Evolutionary conservation across 768 basidiomycete genomes (phyloP), one percentile per base, ranked within the genome.

Genomic region (Lyophyllum atratum): DNA sequence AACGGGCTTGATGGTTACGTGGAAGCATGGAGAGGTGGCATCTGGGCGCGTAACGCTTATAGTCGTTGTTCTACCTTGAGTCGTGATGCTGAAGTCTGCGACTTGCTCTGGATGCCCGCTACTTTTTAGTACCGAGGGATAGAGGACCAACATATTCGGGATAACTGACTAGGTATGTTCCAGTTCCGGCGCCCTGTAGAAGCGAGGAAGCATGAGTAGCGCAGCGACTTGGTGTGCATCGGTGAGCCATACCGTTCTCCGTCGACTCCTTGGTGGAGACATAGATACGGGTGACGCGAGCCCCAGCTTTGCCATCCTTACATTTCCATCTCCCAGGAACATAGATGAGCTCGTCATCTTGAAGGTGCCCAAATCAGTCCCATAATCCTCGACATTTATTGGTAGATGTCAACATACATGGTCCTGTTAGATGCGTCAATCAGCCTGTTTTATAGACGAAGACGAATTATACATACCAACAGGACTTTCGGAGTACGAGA

Each of bases 281-380:
- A 55, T 69, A 75, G 8, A 75, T 73, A 25, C 70, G 67, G 4
- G 74, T 75, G 31, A 74, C 61, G 17, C 74, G 70, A 34, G 62
- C 69, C 1, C 64, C 71, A 19, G 54, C 47, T 0, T 47, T 59
- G 2, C 64, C 68, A 48, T 69, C 58, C 2, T 59, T 44, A 53
- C 72, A 72, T 44, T 69, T 71, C 71, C 71, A 75, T 52, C 65
- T 59, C 21, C 72, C 73, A 17, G 72, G 71, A n/a, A 63, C 53
- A 39, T 74, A 75, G 0, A 73, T 54, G 43, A 75, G 58, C 48
- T 74, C 74, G 53, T 74, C 68, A 56, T 75, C 72, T 72, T 47
- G 24, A 15, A 40, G 28, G 17, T 19, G 19, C 10, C 42, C 12
- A n/a, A 26, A 10, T 21, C 9, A 37, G 45, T 39, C 10, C 4